Percentiles rank a stretch among this genome's conserved stretches.
Conservation (phyloP, 305 asterid genomes). For the Galium porrigens region DNA sequence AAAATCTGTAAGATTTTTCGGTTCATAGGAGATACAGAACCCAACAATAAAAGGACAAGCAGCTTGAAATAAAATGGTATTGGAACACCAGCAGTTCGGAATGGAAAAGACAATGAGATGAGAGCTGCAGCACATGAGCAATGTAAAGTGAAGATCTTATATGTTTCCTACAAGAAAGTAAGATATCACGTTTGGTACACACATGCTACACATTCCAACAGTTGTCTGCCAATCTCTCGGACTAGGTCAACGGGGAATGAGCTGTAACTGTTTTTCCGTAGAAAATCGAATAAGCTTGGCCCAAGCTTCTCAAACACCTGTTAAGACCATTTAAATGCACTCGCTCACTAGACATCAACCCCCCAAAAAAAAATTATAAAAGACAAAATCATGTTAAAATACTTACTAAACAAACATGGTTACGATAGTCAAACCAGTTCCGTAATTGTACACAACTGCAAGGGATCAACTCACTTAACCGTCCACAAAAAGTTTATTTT, state of each 20-base stretch:
- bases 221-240: conserved; percentile 98
- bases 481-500: conserved; percentile 15
- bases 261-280: conserved; percentile 79
- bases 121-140: conserved; percentile 1
- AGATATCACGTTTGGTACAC: conserved; percentile 27
- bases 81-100: conserved; percentile 5
- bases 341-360: conserved; percentile 24
- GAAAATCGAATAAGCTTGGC: conserved; percentile 93
- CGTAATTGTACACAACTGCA: conserved; percentile 52
- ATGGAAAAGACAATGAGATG: conserved; percentile 10
- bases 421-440: conserved; percentile 55
- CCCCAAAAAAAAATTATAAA: conserved; percentile 20
- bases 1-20: conserved; percentile 7
- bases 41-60: conserved; percentile 2
- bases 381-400: conserved; percentile 21
- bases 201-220: conserved; percentile 99
- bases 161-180: conserved; percentile 14
- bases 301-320: conserved; percentile 99
- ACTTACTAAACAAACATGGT: conserved; percentile 49
- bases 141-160: conserved; percentile 11
- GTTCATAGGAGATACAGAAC: background rate
- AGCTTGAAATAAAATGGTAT: conserved; percentile 1
- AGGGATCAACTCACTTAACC: conserved; percentile 32
- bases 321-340: conserved; percentile 36
- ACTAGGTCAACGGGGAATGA: conserved; percentile 95